These are phyloP conservation scores for Hibiscus trionum DNA, from an alignment of 345 rosid genomes.

Conservation along the genomic window DNA sequence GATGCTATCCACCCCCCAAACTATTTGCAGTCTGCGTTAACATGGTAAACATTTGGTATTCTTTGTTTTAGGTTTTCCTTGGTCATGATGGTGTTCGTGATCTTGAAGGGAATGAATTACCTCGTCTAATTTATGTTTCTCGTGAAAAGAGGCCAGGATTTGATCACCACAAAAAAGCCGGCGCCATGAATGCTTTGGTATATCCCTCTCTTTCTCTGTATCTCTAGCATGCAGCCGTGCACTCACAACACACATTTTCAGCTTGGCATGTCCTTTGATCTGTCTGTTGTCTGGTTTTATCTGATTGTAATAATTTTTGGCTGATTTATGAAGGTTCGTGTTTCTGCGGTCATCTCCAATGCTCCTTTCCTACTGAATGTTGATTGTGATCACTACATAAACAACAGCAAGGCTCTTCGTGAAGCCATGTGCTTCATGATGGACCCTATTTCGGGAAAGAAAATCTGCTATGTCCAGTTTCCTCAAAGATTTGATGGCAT, in stretches of 20 bases:
- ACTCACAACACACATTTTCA: not conserved
- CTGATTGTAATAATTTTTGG: conserved; percentile 5
- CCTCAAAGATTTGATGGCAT: conserved; percentile 88
- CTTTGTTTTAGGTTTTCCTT: conserved; percentile 59
- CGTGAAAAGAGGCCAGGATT: conserved; percentile 94
- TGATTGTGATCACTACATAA: conserved; percentile 79
- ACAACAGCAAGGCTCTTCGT: conserved; percentile 72
- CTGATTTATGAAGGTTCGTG: conserved; percentile 42
- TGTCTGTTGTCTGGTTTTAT: conserved; percentile 1
- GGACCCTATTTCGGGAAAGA: conserved; percentile 74
- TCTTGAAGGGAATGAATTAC: conserved; percentile 67
- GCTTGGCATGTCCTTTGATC: not conserved
- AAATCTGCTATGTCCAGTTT: conserved; percentile 71
- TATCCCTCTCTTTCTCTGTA: not conserved
- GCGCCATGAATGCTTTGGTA: conserved; percentile 93
- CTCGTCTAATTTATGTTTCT: conserved; percentile 73
- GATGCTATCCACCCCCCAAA: not conserved
- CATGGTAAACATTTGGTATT: not conserved
- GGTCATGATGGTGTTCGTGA: conserved; percentile 69
- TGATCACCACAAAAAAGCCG: conserved; percentile 91
- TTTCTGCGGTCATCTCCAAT: conserved; percentile 65
- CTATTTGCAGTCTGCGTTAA: not conserved
- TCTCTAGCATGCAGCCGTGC: not conserved
- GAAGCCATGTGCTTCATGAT: conserved; percentile 89
- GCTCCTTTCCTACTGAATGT: conserved; percentile 77